phyloP scores from a whole-genome alignment of 257 asterid species.

The Mentha longifolia region DNA sequence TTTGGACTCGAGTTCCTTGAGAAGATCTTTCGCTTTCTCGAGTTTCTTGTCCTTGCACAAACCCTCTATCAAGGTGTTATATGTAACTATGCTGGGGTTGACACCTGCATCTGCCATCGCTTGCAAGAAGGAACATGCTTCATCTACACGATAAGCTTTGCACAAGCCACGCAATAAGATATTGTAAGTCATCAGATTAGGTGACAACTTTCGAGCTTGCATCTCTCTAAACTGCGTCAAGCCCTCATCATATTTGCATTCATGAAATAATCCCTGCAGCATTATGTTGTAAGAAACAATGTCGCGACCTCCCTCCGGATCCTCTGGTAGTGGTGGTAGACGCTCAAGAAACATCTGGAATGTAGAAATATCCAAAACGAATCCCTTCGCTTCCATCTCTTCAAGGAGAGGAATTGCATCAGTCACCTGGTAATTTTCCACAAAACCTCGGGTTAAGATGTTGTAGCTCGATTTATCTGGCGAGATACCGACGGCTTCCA shows the following conservation, averaged over 20 bases:
- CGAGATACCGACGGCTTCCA: neutral
- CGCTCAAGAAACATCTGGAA: neutral
- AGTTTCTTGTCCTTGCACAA: neutral
- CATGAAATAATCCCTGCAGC: neutral
- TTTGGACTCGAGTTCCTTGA: neutral
- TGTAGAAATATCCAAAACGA: neutral
- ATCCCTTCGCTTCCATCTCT: neutral
- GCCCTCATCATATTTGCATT: neutral
- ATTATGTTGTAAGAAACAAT: neutral
- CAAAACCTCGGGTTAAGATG: neutral
- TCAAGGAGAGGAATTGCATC: neutral
- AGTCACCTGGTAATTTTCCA: neutral
- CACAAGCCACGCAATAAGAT: neutral
- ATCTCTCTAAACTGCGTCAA: neutral
- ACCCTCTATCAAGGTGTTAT: neutral
- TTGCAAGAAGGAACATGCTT: neutral
- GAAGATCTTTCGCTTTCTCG: neutral
- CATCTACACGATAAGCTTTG: neutral
- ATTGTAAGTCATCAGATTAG: neutral
- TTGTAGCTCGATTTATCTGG: neutral
- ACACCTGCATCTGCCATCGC: neutral
- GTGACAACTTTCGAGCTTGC: neutral
- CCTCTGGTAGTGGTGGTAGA: neutral
- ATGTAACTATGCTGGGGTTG: neutral
- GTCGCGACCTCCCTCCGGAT: no score